phyloP scores from a whole-genome alignment of 2,329 filamentous ascomycete genomes.

The Dactylonectria estremocensis region DNA sequence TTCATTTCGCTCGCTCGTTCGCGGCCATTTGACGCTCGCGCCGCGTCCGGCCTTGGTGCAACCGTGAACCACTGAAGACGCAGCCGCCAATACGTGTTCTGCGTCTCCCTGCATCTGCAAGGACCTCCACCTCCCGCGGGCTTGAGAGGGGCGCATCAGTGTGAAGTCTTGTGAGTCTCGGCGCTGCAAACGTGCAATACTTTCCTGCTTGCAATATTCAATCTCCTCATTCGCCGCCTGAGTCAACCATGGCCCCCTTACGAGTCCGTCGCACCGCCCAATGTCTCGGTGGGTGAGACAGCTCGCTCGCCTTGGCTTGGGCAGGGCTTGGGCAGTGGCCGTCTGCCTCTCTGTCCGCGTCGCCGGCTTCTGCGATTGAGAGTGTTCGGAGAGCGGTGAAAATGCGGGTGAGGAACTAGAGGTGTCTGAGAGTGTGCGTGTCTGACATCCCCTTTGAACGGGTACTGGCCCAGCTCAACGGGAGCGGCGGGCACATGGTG shows the following conservation, averaged over 20 bases:
- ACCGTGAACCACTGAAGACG: no score
- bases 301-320: neutral
- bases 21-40: neutral
- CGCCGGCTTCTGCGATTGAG: conserved; percentile 8
- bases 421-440: neutral
- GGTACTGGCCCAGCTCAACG: neutral
- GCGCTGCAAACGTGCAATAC: conserved; percentile 3
- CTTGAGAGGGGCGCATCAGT: neutral
- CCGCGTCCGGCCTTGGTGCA: neutral
- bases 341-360: neutral
- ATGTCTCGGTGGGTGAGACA: conserved; percentile 18
- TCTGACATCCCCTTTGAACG: neutral
- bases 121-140: neutral
- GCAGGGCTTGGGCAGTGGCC: no score
- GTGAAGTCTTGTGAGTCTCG: conserved; percentile 1
- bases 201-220: neutral
- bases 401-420: neutral
- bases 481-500: neutral
- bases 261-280: conserved; percentile 1
- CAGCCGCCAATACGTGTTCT: neutral
- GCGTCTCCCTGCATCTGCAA: neutral
- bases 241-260: neutral
- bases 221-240: neutral
- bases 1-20: neutral
- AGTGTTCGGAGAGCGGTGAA: neutral